Percentiles rank a stretch among this genome's conserved stretches.
Conservation (phyloP, 2,329 filamentous ascomycete species). For the Xylaria sp. region DNA sequence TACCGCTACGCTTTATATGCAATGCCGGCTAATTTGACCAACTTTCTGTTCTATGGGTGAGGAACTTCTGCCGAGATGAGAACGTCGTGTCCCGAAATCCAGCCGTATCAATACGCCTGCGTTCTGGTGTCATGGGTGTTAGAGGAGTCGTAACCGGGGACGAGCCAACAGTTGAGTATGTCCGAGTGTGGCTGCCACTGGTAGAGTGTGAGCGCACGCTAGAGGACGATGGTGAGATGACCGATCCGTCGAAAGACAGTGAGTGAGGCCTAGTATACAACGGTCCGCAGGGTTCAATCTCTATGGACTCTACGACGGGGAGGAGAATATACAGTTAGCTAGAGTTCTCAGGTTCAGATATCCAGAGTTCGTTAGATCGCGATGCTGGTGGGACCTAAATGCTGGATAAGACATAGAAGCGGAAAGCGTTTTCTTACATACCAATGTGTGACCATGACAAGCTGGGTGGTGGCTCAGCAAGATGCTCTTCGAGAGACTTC, state of each 20-base stretch:
- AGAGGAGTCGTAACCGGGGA: slow-evolving; percentile 33
- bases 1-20: slow-evolving; percentile 14
- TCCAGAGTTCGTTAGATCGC: background rate
- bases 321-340: slow-evolving; percentile 10
- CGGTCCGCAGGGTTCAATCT: slow-evolving; percentile 44
- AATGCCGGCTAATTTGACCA: slow-evolving; percentile 29
- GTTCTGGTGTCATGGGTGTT: slow-evolving; percentile 40
- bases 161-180: slow-evolving; percentile 42
- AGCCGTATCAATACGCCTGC: slow-evolving; percentile 36
- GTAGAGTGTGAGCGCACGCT: slow-evolving; percentile 42
- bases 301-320: slow-evolving; percentile 34
- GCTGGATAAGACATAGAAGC: background rate
- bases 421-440: slow-evolving; percentile 17
- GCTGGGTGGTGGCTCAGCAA: slow-evolving; percentile 32
- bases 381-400: background rate
- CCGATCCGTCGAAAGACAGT: slow-evolving; percentile 33
- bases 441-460: slow-evolving; percentile 44
- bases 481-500: slow-evolving; percentile 40
- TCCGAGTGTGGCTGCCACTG: slow-evolving; percentile 30
- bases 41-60: slow-evolving; percentile 33
- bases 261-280: slow-evolving; percentile 36
- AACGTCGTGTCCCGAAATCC: slow-evolving; percentile 45
- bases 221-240: slow-evolving; percentile 41
- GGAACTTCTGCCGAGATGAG: slow-evolving; percentile 42
- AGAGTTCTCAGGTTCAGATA: background rate